phyloP scores from a whole-genome alignment of 1,284 basidiomycete species.

The Naganishia albida region DNA sequence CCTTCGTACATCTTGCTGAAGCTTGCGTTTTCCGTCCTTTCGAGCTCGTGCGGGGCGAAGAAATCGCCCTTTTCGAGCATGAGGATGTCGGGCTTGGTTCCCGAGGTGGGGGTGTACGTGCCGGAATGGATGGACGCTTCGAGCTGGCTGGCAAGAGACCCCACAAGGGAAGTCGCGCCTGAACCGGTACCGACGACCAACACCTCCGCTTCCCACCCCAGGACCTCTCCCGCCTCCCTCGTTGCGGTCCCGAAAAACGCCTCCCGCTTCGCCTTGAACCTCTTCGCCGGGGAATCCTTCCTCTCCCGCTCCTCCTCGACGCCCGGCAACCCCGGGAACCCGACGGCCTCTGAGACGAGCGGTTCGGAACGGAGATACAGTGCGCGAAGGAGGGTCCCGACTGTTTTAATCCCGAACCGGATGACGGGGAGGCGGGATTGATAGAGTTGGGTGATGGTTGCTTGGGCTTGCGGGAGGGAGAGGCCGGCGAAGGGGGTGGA shows the following conservation, averaged over 20 bases:
- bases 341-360: conserved; percentile 10
- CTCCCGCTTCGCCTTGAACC: conserved; percentile 30
- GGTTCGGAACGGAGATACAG: conserved; percentile 8
- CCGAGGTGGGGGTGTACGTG: conserved; percentile 50
- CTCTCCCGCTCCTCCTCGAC: conserved; percentile 29
- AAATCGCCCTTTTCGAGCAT: conserved; percentile 57
- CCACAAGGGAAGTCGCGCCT: conserved; percentile 44
- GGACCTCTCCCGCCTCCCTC: not conserved
- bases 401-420: conserved; percentile 24
- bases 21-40: conserved; percentile 48
- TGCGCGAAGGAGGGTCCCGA: conserved; percentile 22
- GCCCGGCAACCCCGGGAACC: conserved; percentile 33
- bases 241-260: conserved; percentile 16
- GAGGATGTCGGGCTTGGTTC: conserved; percentile 50
- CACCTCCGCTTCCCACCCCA: conserved; percentile 27
- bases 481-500: conserved; percentile 11
- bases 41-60: conserved; percentile 47
- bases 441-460: conserved; percentile 26
- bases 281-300: conserved; percentile 28
- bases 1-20: conserved; percentile 52
- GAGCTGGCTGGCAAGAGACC: conserved; percentile 22
- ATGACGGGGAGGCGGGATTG: conserved; percentile 26
- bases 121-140: conserved; percentile 17
- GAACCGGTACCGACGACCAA: conserved; percentile 55
- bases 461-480: conserved; percentile 5